Conservation (phyloP, 176 grass and related monocot species). For the Leersia perrieri region DNA sequence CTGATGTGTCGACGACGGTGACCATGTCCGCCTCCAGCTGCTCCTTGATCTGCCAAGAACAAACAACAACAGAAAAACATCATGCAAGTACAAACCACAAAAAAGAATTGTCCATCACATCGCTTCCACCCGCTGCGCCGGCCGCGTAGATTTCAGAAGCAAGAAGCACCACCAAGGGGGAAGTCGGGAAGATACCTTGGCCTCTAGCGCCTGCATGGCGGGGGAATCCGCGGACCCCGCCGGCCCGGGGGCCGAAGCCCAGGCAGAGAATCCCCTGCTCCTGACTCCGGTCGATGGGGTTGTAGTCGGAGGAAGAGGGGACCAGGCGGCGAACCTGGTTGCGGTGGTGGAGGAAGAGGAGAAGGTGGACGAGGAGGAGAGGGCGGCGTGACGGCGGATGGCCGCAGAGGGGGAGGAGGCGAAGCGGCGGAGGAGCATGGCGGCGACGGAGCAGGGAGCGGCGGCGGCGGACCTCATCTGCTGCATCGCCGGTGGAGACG, state of each 20-base stretch:
- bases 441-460: slow-evolving; percentile 37
- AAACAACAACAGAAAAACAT: not conserved
- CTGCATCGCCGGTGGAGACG: slow-evolving; percentile 15
- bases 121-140: not conserved
- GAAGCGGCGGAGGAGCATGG: slow-evolving; percentile 23
- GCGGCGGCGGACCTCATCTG: slow-evolving; percentile 45
- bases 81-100: not conserved
- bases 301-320: not conserved
- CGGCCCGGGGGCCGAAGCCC: slow-evolving; percentile 29
- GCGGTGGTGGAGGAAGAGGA: not conserved
- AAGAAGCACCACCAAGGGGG: not conserved
- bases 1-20: slow-evolving; percentile 56
- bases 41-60: slow-evolving; percentile 60
- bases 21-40: slow-evolving; percentile 70
- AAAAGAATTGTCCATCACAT: not conserved
- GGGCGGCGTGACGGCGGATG: not conserved
- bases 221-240: slow-evolving; percentile 32
- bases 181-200: slow-evolving; percentile 35
- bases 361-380: not conserved
- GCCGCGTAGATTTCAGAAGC: not conserved
- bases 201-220: slow-evolving; percentile 42
- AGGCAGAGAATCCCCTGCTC: slow-evolving; percentile 31
- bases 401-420: not conserved
- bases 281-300: not conserved
- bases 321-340: slow-evolving; percentile 3